Conservation (phyloP, 1,284 basidiomycete genomes). For the Tetrapyrgos nigripes region DNA sequence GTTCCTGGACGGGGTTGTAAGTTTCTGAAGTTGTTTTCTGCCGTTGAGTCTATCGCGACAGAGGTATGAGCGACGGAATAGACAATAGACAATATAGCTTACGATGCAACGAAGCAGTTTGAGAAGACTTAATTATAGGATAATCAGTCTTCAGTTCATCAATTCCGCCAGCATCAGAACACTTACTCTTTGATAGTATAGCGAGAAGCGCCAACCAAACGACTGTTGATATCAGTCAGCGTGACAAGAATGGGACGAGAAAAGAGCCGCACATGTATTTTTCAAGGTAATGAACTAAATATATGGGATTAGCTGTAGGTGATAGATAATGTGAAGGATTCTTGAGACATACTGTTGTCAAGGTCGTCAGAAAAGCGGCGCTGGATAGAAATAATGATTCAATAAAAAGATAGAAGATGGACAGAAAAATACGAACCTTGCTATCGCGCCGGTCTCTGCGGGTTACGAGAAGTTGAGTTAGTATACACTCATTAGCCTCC, state of each 20-base stretch:
- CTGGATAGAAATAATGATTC: not conserved
- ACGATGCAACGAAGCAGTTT: slow-evolving; percentile 12
- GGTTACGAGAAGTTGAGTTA: not conserved
- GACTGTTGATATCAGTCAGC: slow-evolving; percentile 2
- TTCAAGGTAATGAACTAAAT: not conserved
- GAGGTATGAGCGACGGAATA: not conserved
- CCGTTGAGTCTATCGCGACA: not conserved
- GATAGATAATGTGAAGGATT: not conserved
- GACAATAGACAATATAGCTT: not conserved
- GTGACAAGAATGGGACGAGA: not conserved
- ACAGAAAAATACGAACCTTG: not conserved
- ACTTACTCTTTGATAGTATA: slow-evolving; percentile 10
- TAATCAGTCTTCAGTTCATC: not conserved
- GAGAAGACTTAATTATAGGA: slow-evolving; percentile 5
- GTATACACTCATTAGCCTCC: not conserved
- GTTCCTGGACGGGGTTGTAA: not conserved
- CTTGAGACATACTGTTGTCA: not conserved
- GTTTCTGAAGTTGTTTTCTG: not conserved
- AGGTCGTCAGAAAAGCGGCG: slow-evolving; percentile 6
- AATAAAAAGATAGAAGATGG: not conserved
- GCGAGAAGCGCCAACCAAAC: slow-evolving; percentile 6
- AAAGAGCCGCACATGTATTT: not conserved
- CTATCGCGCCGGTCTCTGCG: slow-evolving; percentile 9
- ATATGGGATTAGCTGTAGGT: not conserved
- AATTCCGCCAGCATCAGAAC: not conserved